Conservation (phyloP, 768 basidiomycete genomes). For the Lactifluus subvellereus region DNA sequence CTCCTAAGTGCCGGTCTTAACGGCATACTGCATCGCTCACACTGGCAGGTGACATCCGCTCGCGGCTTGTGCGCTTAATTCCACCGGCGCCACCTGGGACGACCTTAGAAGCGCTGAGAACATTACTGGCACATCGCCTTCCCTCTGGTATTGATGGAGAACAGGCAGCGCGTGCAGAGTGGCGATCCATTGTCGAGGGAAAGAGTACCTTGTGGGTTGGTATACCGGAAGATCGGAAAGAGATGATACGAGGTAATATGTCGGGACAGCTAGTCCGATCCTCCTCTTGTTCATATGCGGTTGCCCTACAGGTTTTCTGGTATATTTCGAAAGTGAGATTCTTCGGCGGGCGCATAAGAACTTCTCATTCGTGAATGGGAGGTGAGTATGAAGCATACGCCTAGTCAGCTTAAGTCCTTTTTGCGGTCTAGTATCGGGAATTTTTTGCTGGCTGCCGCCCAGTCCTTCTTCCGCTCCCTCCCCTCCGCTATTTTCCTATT, state of each 20-base stretch:
- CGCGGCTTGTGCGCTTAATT: slow-evolving; percentile 83
- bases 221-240: slow-evolving; percentile 85
- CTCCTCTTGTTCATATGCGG: background rate
- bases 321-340: slow-evolving; percentile 85
- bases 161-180: slow-evolving; percentile 77
- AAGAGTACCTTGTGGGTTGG: slow-evolving; percentile 73
- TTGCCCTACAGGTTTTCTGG: slow-evolving; percentile 68
- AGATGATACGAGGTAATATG: slow-evolving; percentile 73
- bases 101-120: slow-evolving; percentile 66
- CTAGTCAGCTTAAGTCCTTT: background rate
- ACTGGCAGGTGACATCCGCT: slow-evolving; percentile 73
- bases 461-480: slow-evolving; percentile 85
- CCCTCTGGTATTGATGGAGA: slow-evolving; percentile 57
- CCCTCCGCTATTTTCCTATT: slow-evolving; percentile 94
- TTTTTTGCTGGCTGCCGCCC: slow-evolving; percentile 85
- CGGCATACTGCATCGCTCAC: background rate
- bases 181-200: slow-evolving; percentile 91
- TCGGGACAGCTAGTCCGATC: background rate
- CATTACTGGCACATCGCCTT: slow-evolving; percentile 74
- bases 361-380: slow-evolving; percentile 90
- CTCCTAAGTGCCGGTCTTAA: background rate
- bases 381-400: slow-evolving; percentile 35
- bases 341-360: slow-evolving; percentile 88
- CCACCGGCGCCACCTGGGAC: slow-evolving; percentile 54
- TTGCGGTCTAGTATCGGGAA: slow-evolving; percentile 63